Evolutionary conservation across 768 basidiomycete species (phyloP).

Genomic region (Candolleomyces eurysporus): DNA sequence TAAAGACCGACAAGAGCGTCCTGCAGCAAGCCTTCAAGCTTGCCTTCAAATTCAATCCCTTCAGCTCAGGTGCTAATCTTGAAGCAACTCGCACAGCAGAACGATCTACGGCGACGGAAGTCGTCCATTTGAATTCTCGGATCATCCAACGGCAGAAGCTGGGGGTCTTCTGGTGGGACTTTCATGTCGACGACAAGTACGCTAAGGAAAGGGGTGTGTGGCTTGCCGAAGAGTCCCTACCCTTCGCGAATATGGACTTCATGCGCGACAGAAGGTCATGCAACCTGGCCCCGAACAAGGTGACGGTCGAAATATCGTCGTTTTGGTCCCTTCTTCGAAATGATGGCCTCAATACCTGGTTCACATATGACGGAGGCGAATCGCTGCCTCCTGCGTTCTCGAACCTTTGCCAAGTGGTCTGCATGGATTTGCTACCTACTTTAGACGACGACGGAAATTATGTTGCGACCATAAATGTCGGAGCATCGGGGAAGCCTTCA

Average conservation of each 20-base stretch:
- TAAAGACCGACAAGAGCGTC: not conserved
- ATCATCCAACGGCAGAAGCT: not conserved
- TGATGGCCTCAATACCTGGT: not conserved
- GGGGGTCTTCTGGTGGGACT: not conserved
- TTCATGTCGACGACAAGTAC: not conserved
- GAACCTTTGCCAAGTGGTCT: not conserved
- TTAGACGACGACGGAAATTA: not conserved
- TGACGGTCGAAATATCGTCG: not conserved
- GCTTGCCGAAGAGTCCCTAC: not conserved
- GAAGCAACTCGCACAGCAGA: not conserved
- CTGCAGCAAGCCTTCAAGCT: not conserved
- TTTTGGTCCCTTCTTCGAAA: not conserved
- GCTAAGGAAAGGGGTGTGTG: not conserved
- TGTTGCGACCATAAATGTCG: not conserved
- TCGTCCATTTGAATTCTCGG: not conserved
- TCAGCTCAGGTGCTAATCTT: not conserved
- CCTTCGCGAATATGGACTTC: not conserved
- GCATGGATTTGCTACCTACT: not conserved
- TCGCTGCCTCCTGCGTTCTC: not conserved
- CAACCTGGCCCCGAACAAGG: not conserved
- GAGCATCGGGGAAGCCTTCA: not conserved
- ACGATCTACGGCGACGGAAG: not conserved
- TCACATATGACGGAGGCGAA: not conserved
- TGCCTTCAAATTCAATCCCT: not conserved
- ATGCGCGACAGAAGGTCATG: not conserved